Conservation (phyloP, 345 rosid genomes). For the Anacardium occidentale region DNA sequence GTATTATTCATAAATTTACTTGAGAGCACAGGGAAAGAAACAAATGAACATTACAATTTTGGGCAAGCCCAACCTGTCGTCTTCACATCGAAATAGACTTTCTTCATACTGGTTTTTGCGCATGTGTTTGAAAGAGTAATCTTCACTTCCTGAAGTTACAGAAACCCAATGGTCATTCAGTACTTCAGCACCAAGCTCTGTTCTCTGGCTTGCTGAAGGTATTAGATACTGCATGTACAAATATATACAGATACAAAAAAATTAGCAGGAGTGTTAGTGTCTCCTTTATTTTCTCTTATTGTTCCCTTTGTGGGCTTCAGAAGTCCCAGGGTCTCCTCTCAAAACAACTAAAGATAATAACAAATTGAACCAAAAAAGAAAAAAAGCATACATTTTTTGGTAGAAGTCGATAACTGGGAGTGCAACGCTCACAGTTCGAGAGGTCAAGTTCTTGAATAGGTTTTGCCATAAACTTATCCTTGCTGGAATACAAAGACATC, state of each 20-base stretch:
- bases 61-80: constrained; percentile 72
- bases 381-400: constrained; percentile 67
- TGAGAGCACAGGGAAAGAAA: background rate
- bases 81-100: constrained; percentile 92
- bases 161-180: constrained; percentile 98
- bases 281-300: background rate
- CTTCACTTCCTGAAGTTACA: constrained; percentile 99
- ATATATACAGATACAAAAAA: constrained; percentile 16
- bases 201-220: constrained; percentile 79
- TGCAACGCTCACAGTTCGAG: constrained; percentile 92
- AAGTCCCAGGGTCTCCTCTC: background rate
- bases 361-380: background rate
- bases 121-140: constrained; percentile 98
- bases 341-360: constrained; percentile 1
- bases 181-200: constrained; percentile 76
- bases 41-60: background rate
- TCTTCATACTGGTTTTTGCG: constrained; percentile 98
- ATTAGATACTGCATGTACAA: constrained; percentile 71
- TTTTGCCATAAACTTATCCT: constrained; percentile 74
- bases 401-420: constrained; percentile 96
- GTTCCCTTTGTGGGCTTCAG: background rate
- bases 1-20: background rate
- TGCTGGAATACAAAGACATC: constrained; percentile 56
- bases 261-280: constrained; percentile 17
- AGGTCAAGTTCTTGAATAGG: constrained; percentile 94